phyloP scores from a whole-genome alignment of 2,329 filamentous ascomycete genomes.

The Pseudogymnoascus sp. region DNA sequence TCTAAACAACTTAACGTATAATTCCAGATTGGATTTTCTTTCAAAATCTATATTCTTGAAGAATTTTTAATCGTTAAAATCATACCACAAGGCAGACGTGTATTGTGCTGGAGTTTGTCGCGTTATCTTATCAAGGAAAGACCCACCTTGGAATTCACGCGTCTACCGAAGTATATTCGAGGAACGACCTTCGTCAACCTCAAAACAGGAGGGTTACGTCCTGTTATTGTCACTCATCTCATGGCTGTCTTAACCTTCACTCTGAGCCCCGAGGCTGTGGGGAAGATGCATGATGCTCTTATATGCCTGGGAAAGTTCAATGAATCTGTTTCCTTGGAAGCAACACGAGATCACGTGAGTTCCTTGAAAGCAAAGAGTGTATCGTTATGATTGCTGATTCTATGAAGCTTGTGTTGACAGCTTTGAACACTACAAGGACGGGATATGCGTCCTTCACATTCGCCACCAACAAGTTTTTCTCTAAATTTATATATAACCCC shows the following conservation, averaged over 20 bases:
- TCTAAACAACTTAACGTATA: background rate
- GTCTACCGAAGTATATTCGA: background rate
- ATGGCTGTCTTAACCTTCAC: conserved; percentile 67
- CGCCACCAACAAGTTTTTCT: conserved; percentile 62
- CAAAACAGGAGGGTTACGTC: background rate
- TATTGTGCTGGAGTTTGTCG: background rate
- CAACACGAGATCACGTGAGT: conserved; percentile 57
- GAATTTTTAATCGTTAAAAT: conserved; percentile 1
- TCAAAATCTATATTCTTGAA: background rate
- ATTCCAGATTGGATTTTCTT: background rate
- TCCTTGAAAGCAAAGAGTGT: conserved; percentile 21
- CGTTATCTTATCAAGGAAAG: background rate
- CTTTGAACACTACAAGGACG: conserved; percentile 73
- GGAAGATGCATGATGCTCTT: conserved; percentile 64
- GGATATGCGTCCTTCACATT: conserved; percentile 70
- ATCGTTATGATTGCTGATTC: conserved; percentile 4
- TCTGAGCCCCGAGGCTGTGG: conserved; percentile 64
- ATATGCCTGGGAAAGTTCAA: conserved; percentile 72
- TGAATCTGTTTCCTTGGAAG: conserved; percentile 70
- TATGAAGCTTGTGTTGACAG: conserved; percentile 60
- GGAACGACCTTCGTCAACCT: background rate
- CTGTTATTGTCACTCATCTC: background rate
- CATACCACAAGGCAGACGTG: background rate
- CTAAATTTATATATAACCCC: conserved; percentile 60
- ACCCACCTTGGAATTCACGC: background rate